These are phyloP conservation scores for Talaromyces thailandensis DNA, from an alignment of 495 filamentous ascomycete genomes.

Conservation along the genomic window DNA sequence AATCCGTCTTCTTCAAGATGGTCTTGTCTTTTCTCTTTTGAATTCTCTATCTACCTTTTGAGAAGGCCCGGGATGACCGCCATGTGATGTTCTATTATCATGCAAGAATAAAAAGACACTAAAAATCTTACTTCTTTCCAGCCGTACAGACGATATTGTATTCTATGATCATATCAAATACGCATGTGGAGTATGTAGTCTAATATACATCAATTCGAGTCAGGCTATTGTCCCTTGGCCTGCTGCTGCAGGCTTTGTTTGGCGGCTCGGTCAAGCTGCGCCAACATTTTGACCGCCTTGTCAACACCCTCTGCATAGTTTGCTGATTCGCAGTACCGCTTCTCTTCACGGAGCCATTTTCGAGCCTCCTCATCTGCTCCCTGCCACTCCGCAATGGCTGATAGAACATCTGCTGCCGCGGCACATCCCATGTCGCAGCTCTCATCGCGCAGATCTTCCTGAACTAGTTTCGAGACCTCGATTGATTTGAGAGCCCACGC, in stretches of 20 bases:
- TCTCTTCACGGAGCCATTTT: conserved; percentile 40
- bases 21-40: not conserved
- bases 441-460: conserved; percentile 51
- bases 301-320: conserved; percentile 54
- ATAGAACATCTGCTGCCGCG: conserved; percentile 77
- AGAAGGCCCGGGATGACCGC: not conserved
- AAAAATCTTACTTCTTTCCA: not conserved
- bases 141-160: not conserved
- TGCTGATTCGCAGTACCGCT: conserved; percentile 49
- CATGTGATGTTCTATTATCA: conserved; percentile 6
- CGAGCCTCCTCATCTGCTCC: conserved; percentile 56
- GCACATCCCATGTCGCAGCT: conserved; percentile 85
- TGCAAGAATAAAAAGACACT: conserved; percentile 2
- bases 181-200: not conserved
- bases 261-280: not conserved
- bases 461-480: conserved; percentile 45
- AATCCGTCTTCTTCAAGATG: not conserved
- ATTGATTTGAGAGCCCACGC: conserved; percentile 73
- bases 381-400: conserved; percentile 65
- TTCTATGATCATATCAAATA: not conserved
- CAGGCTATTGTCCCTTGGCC: not conserved
- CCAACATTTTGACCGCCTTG: conserved; percentile 36
- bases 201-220: not conserved
- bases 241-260: not conserved
- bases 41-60: not conserved